Evolutionary conservation across 2,329 filamentous ascomycete genomes (phyloP).

Genomic region (Rhytidhysteron rufulum): DNA sequence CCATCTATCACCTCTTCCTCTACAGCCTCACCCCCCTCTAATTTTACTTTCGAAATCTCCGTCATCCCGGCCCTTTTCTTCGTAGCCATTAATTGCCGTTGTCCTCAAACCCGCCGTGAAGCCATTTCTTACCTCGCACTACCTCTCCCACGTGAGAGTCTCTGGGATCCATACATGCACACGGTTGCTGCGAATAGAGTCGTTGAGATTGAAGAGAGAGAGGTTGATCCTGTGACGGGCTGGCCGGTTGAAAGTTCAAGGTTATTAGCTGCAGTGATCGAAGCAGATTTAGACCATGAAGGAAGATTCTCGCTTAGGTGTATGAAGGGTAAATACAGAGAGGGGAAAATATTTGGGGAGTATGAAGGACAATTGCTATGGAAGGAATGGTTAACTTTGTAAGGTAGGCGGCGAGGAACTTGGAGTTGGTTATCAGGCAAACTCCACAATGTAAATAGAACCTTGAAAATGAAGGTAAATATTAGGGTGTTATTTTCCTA

Average conservation of each 20-base stretch:
- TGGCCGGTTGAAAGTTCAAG: conserved; percentile 15
- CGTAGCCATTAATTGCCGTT: conserved; percentile 14
- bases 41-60: conserved; percentile 15
- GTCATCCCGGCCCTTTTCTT: conserved; percentile 11
- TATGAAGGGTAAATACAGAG: no score
- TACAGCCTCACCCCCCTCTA: conserved; percentile 2
- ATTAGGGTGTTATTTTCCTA: no score
- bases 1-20: not conserved
- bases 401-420: no score
- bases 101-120: conserved; percentile 15
- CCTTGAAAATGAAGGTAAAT: no score
- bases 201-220: conserved; percentile 18
- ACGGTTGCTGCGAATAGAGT: conserved; percentile 13
- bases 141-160: conserved; percentile 14
- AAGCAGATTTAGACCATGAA: conserved; percentile 14
- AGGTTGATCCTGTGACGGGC: conserved; percentile 13
- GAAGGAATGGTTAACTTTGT: no score
- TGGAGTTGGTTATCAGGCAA: no score
- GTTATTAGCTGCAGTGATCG: conserved; percentile 13
- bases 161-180: conserved; percentile 17
- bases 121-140: conserved; percentile 12
- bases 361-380: no score
- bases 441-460: no score
- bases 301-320: conserved; percentile 17
- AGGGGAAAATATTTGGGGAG: no score